phyloP scores from a whole-genome alignment of 768 basidiomycete species.

The Coprinopsis cinerea region DNA sequence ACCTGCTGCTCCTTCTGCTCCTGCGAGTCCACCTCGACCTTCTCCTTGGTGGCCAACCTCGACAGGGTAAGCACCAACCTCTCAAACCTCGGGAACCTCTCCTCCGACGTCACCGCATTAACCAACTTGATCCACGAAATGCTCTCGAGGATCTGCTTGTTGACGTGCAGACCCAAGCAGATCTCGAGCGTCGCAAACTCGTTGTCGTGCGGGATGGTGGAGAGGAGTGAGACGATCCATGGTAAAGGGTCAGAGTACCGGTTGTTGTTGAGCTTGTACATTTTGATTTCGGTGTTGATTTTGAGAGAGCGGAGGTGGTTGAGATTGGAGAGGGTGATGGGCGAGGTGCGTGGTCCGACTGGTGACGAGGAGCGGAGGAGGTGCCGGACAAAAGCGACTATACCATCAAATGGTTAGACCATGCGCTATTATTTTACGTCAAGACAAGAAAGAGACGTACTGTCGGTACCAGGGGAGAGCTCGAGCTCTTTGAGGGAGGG shows the following conservation, averaged over 20 bases:
- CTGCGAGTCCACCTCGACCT: neutral
- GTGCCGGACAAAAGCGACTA: constrained; percentile 9
- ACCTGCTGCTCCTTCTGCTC: no score
- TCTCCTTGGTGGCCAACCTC: neutral
- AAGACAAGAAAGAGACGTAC: constrained; percentile 1
- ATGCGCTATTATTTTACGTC: neutral
- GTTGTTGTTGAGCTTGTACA: constrained; percentile 13
- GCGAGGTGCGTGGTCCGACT: neutral
- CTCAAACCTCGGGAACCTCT: constrained; percentile 1
- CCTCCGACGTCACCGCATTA: neutral
- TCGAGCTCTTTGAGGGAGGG: constrained; percentile 9
- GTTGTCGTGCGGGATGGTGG: constrained; percentile 7
- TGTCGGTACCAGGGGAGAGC: constrained; percentile 7
- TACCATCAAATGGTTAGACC: neutral
- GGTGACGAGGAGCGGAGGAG: constrained; percentile 4
- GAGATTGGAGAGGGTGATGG: neutral
- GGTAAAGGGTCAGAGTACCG: constrained; percentile 11
- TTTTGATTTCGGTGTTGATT: constrained; percentile 8
- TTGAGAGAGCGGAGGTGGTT: constrained; percentile 5
- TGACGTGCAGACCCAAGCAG: constrained; percentile 4
- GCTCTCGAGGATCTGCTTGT: constrained; percentile 4
- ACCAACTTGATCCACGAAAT: constrained; percentile 7
- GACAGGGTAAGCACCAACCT: neutral
- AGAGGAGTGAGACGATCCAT: constrained; percentile 9
- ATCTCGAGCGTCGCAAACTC: constrained; percentile 5